Evolutionary conservation across 2,329 filamentous ascomycete genomes (phyloP).

Genomic region (Aspergillus sp.): DNA sequence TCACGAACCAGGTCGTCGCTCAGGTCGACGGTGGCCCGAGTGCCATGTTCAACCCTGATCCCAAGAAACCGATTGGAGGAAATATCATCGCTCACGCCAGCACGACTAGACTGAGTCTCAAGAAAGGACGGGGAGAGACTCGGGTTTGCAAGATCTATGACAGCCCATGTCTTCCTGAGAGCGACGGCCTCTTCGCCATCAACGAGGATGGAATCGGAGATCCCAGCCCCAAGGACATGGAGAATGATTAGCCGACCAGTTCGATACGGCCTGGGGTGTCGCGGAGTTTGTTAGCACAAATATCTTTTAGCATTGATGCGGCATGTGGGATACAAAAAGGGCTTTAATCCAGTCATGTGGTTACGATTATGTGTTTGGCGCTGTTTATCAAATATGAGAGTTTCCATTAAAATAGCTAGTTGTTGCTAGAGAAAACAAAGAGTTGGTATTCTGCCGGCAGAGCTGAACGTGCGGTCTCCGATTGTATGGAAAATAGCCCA

Average conservation of each 20-base stretch:
- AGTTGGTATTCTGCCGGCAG: not conserved
- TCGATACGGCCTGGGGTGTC: too few species aligned
- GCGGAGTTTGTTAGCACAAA: conserved; percentile 4
- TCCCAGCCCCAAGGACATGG: conserved; percentile 86
- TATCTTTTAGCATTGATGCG: conserved; percentile 1
- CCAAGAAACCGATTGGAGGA: conserved; percentile 97
- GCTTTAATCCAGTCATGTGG: not conserved
- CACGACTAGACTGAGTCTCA: conserved; percentile 86
- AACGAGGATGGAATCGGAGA: conserved; percentile 95
- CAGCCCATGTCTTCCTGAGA: conserved; percentile 91
- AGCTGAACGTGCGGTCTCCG: not conserved
- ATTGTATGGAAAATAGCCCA: not conserved
- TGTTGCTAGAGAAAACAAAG: not conserved
- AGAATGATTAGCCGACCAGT: conserved; percentile 55
- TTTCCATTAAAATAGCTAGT: too few species aligned
- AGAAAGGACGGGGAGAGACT: conserved; percentile 91
- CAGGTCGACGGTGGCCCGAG: conserved; percentile 94
- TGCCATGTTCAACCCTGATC: conserved; percentile 98
- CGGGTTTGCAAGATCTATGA: conserved; percentile 99
- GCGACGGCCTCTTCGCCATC: conserved; percentile 93
- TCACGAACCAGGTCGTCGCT: conserved; percentile 97
- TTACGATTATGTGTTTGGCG: not conserved
- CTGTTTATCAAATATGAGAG: too few species aligned
- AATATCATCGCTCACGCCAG: conserved; percentile 98
- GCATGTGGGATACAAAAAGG: not conserved